These are phyloP conservation scores for Didymella exigua DNA, from an alignment of 2,329 filamentous ascomycete species.

Conservation along the genomic window DNA sequence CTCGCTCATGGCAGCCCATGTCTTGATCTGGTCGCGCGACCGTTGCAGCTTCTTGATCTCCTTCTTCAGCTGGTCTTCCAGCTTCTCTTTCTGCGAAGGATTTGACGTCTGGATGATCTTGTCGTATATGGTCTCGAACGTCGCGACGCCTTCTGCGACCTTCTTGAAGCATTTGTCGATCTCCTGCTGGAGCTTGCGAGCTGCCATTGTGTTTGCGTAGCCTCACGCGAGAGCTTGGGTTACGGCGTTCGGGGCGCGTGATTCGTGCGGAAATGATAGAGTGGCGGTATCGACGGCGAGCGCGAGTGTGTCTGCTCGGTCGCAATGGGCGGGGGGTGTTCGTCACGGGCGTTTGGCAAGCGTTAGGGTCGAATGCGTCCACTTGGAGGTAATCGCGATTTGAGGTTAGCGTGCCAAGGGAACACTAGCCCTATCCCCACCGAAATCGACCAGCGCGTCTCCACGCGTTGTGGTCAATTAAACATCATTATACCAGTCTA, in stretches of 20 bases:
- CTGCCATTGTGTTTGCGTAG: constrained; percentile 72
- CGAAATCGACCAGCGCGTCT: constrained; percentile 17
- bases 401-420: constrained; percentile 36
- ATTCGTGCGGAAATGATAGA: background rate
- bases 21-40: constrained; percentile 98
- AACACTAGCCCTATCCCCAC: constrained; percentile 11
- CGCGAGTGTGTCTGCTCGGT: constrained; percentile 28
- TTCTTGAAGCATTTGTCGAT: constrained; percentile 99
- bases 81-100: constrained; percentile 94
- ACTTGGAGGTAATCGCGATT: constrained; percentile 29
- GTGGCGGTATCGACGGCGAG: constrained; percentile 18
- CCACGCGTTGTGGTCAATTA: constrained; percentile 9
- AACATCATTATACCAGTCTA: constrained; percentile 5
- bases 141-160: constrained; percentile 87
- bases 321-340: constrained; percentile 24
- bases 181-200: constrained; percentile 95
- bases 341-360: constrained; percentile 21
- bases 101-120: constrained; percentile 95
- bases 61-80: constrained; percentile 96
- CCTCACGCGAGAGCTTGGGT: constrained; percentile 39
- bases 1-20: constrained; percentile 97
- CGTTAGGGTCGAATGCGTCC: constrained; percentile 34
- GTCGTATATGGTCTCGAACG: constrained; percentile 95
- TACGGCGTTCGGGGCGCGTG: constrained; percentile 20
- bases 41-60: constrained; percentile 99